Evolutionary conservation across 1,284 basidiomycete genomes (phyloP).

Genomic region (Leccinum solheimii): DNA sequence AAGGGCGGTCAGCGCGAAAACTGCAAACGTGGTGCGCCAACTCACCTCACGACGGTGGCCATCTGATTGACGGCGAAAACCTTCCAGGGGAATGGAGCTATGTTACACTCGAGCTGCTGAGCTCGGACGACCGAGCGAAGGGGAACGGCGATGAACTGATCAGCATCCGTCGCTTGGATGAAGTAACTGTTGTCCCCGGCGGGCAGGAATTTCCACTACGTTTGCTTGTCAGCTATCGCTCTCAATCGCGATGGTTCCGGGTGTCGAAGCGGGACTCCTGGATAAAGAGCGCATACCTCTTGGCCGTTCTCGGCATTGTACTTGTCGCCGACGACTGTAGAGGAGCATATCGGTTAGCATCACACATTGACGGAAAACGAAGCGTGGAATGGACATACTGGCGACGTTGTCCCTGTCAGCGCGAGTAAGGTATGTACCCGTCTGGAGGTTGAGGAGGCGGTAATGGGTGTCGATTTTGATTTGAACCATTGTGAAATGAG

Average conservation of each 20-base stretch:
- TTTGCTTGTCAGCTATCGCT: neutral
- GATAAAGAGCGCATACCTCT: neutral
- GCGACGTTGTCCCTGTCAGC: neutral
- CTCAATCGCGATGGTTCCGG: neutral
- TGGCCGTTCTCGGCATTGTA: neutral
- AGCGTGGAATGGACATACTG: neutral
- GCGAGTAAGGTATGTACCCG: neutral
- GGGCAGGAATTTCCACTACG: neutral
- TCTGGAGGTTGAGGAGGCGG: neutral
- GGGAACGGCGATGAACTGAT: neutral
- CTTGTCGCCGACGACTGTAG: neutral
- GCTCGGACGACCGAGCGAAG: rapidly evolving
- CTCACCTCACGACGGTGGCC: neutral
- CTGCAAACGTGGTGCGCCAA: neutral
- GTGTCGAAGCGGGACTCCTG: neutral
- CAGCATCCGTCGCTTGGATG: neutral
- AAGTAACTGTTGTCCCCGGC: neutral
- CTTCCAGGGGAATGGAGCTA: neutral
- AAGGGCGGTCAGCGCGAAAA: neutral
- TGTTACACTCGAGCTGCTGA: neutral
- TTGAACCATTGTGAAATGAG: neutral
- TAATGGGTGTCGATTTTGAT: neutral
- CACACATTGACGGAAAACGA: neutral
- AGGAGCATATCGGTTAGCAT: neutral
- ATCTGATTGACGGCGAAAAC: neutral